A percentile compares a stretch with the other conserved stretches of the same genome.
Conservation (phyloP, 108 stramenopile species). For the Cyclotella baltica region DNA sequence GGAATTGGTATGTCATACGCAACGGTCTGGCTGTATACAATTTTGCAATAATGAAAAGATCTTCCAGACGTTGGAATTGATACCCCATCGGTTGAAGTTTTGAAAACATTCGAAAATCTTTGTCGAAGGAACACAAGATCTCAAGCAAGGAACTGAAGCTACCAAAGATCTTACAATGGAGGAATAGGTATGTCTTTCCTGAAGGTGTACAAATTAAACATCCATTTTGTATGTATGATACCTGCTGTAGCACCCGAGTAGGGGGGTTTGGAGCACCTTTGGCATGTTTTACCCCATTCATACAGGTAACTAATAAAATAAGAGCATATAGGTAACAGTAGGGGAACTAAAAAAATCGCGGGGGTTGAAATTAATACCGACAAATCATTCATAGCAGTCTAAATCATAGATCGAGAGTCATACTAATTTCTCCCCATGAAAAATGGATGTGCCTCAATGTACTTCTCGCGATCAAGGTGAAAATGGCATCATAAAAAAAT, state of each 20-base stretch:
- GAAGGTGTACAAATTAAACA: constrained; percentile 1
- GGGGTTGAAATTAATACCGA: background rate
- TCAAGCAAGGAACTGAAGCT: no score
- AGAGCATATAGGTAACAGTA: constrained; percentile 1
- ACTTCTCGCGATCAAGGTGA: background rate
- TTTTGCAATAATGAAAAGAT: constrained; percentile 1
- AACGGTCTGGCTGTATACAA: background rate
- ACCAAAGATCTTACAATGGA: no score
- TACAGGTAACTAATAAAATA: constrained; percentile 1
- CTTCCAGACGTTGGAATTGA: background rate
- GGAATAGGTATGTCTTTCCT: no score
- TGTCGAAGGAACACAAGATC: background rate
- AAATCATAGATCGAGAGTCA: constrained; percentile 1
- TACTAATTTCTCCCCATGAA: constrained; percentile 1
- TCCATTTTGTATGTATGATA: constrained; percentile 1
- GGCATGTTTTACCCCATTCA: background rate
- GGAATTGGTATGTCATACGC: background rate
- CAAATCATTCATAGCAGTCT: constrained; percentile 1
- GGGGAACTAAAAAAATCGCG: background rate
- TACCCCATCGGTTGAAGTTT: background rate
- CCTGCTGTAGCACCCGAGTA: background rate
- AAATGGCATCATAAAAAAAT: constrained; percentile 1
- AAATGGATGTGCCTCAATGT: background rate
- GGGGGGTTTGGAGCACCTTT: background rate
- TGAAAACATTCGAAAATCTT: constrained; percentile 1